phyloP scores from a whole-genome alignment of 2,329 filamentous ascomycete species.

The Westerdykella ornata region DNA sequence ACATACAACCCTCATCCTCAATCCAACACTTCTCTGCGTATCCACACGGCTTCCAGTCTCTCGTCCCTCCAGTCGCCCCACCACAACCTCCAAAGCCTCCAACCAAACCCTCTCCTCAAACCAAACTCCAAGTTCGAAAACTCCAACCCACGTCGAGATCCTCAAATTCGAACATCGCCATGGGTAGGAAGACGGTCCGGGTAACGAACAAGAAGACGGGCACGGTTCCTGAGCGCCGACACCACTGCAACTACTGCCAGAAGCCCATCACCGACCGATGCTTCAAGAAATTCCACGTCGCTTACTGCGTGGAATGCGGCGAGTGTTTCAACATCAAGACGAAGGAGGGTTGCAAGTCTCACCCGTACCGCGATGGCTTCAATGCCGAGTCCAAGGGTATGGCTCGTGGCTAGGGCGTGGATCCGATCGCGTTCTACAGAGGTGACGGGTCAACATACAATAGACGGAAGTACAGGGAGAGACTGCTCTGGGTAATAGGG shows the following conservation, averaged over 20 bases:
- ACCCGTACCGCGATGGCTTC: slow-evolving; percentile 6
- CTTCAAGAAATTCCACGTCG: slow-evolving; percentile 2
- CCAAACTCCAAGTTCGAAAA: neutral
- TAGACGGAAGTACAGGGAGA: too few species aligned
- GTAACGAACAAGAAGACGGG: neutral
- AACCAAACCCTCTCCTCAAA: neutral
- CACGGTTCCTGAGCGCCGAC: neutral
- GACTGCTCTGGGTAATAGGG: too few species aligned
- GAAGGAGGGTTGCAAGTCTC: slow-evolving; percentile 4
- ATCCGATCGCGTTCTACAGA: too few species aligned
- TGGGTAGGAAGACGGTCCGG: too few species aligned
- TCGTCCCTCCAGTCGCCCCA: neutral
- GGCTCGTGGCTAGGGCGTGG: too few species aligned
- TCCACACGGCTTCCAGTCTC: neutral
- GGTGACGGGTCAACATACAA: too few species aligned
- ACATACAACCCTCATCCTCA: too few species aligned
- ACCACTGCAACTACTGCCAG: slow-evolving; percentile 7
- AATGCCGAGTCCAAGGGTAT: slow-evolving; percentile 6
- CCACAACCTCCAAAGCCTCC: neutral
- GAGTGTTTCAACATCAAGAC: slow-evolving; percentile 6
- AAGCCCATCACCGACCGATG: neutral
- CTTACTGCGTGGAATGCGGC: slow-evolving; percentile 4
- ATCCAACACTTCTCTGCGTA: neutral
- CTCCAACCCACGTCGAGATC: slow-evolving; percentile 1
- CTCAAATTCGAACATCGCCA: neutral